These are phyloP conservation scores for Adansonia gregorii DNA, from an alignment of 441 rosid species.

Conservation along the genomic window DNA sequence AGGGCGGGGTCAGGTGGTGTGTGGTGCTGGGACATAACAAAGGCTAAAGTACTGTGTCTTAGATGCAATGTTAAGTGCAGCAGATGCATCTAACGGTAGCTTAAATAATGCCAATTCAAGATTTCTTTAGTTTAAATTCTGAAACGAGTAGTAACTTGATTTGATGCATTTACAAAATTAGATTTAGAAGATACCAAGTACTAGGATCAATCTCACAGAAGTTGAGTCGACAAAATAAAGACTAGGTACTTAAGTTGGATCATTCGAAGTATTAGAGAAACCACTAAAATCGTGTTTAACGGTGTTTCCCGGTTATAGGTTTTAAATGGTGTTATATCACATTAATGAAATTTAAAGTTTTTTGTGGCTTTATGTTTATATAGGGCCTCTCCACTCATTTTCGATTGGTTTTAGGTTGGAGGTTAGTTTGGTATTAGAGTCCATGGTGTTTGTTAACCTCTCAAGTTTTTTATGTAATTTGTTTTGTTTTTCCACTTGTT, in stretches of 20 bases:
- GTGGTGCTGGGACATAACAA: not conserved
- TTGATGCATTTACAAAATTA: not conserved
- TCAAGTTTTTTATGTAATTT: not conserved
- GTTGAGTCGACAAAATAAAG: not conserved
- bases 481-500: not conserved
- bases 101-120: not conserved
- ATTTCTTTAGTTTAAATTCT: not conserved
- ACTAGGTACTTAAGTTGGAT: constrained; percentile 6
- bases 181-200: not conserved
- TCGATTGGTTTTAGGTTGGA: not conserved
- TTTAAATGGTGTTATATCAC: not conserved
- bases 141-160: not conserved
- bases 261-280: not conserved
- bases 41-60: not conserved
- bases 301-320: not conserved
- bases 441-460: not conserved
- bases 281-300: not conserved
- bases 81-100: constrained; percentile 3
- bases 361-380: not conserved
- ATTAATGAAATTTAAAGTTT: not conserved
- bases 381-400: not conserved
- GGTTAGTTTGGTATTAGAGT: not conserved
- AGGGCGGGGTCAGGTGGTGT: too few relatives aligned
- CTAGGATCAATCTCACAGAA: not conserved
- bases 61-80: constrained; percentile 18